Evolutionary conservation across 495 filamentous ascomycete species (phyloP).

Genomic region (Oleoguttula mirabilis): DNA sequence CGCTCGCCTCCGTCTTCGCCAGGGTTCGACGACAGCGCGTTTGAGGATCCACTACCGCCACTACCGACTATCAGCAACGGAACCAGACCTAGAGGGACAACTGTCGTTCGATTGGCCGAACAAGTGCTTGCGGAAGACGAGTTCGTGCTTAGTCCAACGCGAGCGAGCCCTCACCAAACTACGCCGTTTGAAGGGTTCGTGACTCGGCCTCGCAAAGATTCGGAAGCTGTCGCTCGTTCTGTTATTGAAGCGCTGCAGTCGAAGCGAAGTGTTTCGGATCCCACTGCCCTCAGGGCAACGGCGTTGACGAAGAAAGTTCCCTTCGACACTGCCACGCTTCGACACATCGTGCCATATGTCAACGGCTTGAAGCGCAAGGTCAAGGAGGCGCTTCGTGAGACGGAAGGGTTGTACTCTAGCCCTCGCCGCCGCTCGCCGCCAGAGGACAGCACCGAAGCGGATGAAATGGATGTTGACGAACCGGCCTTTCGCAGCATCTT

Average conservation of each 20-base stretch:
- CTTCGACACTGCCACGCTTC: constrained; percentile 82
- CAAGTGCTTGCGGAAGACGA: no score
- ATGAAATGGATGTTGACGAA: constrained; percentile 3
- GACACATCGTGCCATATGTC: constrained; percentile 75
- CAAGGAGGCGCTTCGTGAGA: constrained; percentile 50
- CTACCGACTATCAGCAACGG: not conserved
- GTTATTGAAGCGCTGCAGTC: constrained; percentile 78
- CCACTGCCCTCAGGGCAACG: constrained; percentile 33
- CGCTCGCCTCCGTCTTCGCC: constrained; percentile 31
- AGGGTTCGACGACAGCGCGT: constrained; percentile 26
- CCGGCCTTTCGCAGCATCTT: constrained; percentile 44
- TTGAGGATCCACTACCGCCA: constrained; percentile 22
- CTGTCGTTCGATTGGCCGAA: no score
- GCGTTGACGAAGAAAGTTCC: constrained; percentile 62
- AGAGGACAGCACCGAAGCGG: not conserved
- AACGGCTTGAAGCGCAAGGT: constrained; percentile 69
- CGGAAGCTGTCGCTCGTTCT: constrained; percentile 54
- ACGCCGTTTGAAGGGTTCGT: constrained; percentile 13
- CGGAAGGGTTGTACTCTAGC: constrained; percentile 37
- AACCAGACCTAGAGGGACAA: no score
- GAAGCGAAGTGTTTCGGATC: constrained; percentile 42
- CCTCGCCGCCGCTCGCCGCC: constrained; percentile 39
- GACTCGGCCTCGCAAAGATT: constrained; percentile 35
- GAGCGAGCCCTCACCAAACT: constrained; percentile 7
- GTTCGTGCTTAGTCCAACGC: not conserved